Percentiles rank a stretch among this genome's conserved stretches.
Conservation (phyloP, 2,329 filamentous ascomycete genomes). For the Exophiala sideris region DNA sequence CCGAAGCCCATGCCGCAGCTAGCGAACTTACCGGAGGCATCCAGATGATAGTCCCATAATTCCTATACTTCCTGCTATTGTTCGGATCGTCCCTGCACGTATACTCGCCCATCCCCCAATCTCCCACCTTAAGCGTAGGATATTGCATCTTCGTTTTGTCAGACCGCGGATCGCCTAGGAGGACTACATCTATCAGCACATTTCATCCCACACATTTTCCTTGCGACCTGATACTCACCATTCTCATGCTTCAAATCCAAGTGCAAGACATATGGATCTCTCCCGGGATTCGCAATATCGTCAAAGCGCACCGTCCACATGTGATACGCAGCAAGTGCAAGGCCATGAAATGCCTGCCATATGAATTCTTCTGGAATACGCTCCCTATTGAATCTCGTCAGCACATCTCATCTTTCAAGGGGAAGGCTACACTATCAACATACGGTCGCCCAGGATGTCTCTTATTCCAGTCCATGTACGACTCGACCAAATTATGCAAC, state of each 20-base stretch:
- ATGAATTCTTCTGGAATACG: conserved; percentile 21
- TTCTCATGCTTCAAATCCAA: conserved; percentile 23
- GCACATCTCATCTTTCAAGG: neutral
- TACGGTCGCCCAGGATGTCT: neutral
- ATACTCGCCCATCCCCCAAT: conserved; percentile 20
- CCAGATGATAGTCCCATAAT: conserved; percentile 17
- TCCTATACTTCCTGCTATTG: conserved; percentile 14
- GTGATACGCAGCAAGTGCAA: conserved; percentile 14
- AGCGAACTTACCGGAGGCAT: conserved; percentile 14
- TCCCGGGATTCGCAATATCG: conserved; percentile 1
- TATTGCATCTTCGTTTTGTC: conserved; percentile 6
- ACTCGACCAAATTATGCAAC: conserved; percentile 8
- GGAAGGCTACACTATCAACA: neutral
- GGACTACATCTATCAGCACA: too few relatives aligned
- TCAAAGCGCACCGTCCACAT: conserved; percentile 14
- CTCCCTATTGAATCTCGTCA: conserved; percentile 2
- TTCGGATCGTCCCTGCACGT: conserved; percentile 9
- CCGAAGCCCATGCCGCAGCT: neutral
- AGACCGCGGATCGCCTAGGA: conserved; percentile 11
- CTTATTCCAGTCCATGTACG: conserved; percentile 5
- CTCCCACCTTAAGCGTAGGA: conserved; percentile 17
- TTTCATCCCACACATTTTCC: too few relatives aligned
- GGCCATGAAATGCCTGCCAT: conserved; percentile 20
- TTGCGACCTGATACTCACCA: too few relatives aligned
- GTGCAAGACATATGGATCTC: conserved; percentile 14